Conservation (phyloP, 1,284 basidiomycete genomes). For the Trichosporon sp. region DNA sequence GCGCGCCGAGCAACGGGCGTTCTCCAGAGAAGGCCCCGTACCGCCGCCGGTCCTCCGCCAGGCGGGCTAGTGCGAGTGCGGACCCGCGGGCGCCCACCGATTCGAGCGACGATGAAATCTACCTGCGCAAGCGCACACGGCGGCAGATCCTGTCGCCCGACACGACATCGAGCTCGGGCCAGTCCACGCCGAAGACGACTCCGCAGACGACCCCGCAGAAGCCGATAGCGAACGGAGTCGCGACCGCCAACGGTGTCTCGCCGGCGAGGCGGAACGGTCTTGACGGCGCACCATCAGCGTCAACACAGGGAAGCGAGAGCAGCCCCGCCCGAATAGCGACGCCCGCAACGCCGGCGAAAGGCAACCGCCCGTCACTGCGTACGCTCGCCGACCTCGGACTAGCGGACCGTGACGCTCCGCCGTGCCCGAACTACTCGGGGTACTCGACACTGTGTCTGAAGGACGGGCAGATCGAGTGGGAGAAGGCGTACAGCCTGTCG, state of each 20-base stretch:
- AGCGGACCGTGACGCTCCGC: not conserved
- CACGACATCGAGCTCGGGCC: not conserved
- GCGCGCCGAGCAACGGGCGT: constrained; percentile 4
- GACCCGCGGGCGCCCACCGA: not conserved
- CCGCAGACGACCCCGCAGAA: not conserved
- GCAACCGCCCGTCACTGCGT: not conserved
- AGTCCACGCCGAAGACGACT: not conserved
- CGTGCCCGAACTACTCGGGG: constrained; percentile 1
- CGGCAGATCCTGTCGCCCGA: not conserved
- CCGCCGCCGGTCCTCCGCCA: not conserved
- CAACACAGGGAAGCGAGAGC: not conserved
- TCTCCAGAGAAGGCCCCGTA: not conserved
- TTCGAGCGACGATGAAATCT: constrained; percentile 5
- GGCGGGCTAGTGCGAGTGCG: not conserved
- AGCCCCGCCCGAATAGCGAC: not conserved
- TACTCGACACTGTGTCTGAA: constrained; percentile 1
- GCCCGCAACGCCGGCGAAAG: not conserved
- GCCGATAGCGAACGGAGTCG: not conserved
- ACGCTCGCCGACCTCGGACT: not conserved
- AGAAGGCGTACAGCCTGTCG: not conserved
- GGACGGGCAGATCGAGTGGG: constrained; percentile 2
- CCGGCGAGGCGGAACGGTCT: not conserved
- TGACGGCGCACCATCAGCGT: not conserved
- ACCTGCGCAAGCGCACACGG: not conserved
- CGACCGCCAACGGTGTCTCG: not conserved